A percentile compares a stretch with the other conserved stretches of the same genome.
Evolutionary conservation across 805 yeast species (phyloP).

Genomic region (Cyberlindnera veronae): DNA sequence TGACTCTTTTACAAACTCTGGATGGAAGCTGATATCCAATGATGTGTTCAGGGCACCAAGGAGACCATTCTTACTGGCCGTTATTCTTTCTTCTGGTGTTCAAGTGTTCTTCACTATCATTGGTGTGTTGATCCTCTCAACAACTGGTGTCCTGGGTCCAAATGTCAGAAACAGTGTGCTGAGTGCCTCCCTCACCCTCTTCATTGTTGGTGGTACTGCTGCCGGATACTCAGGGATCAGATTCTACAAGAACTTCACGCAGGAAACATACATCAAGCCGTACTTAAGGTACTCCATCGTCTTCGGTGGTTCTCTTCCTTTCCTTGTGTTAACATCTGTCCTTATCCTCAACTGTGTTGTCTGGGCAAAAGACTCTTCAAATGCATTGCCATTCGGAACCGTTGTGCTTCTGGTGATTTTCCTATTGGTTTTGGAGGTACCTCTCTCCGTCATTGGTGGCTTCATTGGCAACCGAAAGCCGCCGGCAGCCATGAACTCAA

Average conservation of each 20-base stretch:
- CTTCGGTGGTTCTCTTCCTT: conserved; percentile 49
- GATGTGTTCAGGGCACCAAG: conserved; percentile 56
- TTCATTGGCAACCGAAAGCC: conserved; percentile 39
- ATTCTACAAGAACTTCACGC: conserved; percentile 53
- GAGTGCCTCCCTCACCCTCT: conserved; percentile 54
- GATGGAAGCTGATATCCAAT: conserved; percentile 53
- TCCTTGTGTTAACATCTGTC: conserved; percentile 44
- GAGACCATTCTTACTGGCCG: conserved; percentile 45
- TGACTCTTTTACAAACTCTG: conserved; percentile 29
- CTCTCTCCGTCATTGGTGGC: conserved; percentile 76
- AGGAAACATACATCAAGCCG: conserved; percentile 22
- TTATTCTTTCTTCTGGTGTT: conserved; percentile 68
- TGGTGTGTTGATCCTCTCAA: conserved; percentile 56
- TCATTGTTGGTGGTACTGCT: conserved; percentile 67
- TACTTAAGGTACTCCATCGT: conserved; percentile 32
- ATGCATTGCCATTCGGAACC: conserved; percentile 77
- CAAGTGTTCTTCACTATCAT: conserved; percentile 65
- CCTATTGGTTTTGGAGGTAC: conserved; percentile 66
- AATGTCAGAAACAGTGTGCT: conserved; percentile 65
- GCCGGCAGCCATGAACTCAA: conserved; percentile 15
- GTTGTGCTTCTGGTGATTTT: conserved; percentile 54
- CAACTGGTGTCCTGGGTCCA: conserved; percentile 58
- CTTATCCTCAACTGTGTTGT: conserved; percentile 62
- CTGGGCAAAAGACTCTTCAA: conserved; percentile 73
- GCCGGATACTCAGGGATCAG: conserved; percentile 73